Base-by-base conservation (phyloP, 2,329 filamentous ascomycete genomes). In the Aspergillus arachidicola region DNA sequence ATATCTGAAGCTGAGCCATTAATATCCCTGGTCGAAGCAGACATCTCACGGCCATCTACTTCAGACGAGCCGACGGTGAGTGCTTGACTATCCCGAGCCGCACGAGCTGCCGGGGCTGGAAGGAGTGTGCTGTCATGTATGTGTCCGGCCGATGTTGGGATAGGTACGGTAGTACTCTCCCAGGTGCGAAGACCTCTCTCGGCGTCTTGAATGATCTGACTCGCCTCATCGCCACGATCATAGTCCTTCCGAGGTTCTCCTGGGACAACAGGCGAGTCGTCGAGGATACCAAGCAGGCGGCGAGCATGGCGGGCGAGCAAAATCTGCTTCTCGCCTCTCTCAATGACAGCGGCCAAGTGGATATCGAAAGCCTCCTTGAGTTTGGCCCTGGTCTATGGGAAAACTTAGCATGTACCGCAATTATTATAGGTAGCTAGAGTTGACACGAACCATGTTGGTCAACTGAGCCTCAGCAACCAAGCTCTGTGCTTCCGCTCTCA, bases 291-390 rank as follows among this genome's bases (percentile, higher is more conserved):
- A 61, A 99, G 79, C 41, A 99, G 86, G 50, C 93, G 89, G 60
- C 93, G 91, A 23, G 93, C 94, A 76, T 98, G 94, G 72, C 91
- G 92, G 62, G 95, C 94, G 19, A 99, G 86, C 64, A 99, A 92
- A 72, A 94, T 91, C 77, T 99, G 95, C 82, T 98, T 98, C 83
- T 98, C 95, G 28, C 93, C 93, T 36, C 94, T 91, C 83, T 99
- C 95, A 71, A 99, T 96, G 23, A 93, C 92, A 63, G 94, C 93
- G 19, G 91, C 87, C 68, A 97, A 92, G 76, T 98, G 93, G 64
- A 91, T 79, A 69, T 94, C 92, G 75, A 94, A 98, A 28, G 95
- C 92, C 79, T 97, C 92, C 81, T 96, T 97, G 80, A 99, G 85
- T 81, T 97, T 98, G 79, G 95, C 91, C 62, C 95, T 91, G 41